These are phyloP conservation scores for Capronia americana DNA, from an alignment of 2,329 filamentous ascomycete genomes.

Conservation along the genomic window DNA sequence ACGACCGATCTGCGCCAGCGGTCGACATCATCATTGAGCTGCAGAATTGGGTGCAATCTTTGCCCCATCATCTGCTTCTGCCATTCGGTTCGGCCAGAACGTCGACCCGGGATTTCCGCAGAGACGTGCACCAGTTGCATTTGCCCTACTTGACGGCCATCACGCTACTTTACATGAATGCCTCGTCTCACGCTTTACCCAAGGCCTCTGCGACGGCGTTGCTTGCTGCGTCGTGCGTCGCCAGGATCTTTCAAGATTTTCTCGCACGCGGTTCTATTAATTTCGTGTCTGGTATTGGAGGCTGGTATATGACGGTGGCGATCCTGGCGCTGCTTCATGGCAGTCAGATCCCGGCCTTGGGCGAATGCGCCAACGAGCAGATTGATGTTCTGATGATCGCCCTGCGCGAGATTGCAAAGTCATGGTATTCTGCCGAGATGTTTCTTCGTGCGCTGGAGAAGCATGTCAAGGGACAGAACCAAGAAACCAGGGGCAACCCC, in stretches of 20 bases:
- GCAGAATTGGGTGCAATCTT: constrained; percentile 3
- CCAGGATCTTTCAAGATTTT: constrained; percentile 50
- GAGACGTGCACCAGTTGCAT: constrained; percentile 52
- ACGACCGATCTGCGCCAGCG: not conserved
- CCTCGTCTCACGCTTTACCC: constrained; percentile 45
- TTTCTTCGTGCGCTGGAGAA: constrained; percentile 45
- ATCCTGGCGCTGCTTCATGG: constrained; percentile 53
- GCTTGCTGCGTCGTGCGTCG: constrained; percentile 50
- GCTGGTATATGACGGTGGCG: constrained; percentile 53
- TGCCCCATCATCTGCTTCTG: constrained; percentile 9
- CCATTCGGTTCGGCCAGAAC: constrained; percentile 39
- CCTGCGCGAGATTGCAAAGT: constrained; percentile 45
- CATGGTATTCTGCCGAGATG: constrained; percentile 50
- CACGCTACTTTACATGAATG: constrained; percentile 48
- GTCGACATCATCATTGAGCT: constrained; percentile 4
- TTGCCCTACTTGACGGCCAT: constrained; percentile 52
- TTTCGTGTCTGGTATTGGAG: constrained; percentile 51
- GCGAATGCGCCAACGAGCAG: constrained; percentile 45
- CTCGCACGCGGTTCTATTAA: constrained; percentile 44
- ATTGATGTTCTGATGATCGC: constrained; percentile 45
- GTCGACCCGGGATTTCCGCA: constrained; percentile 44
- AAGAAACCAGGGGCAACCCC: not conserved
- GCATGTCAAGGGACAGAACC: constrained; percentile 1
- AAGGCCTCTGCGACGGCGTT: constrained; percentile 48
- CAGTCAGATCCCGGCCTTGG: constrained; percentile 43